phyloP scores from a whole-genome alignment of 345 rosid genomes.

The Cardamine chenopodiifolia region DNA sequence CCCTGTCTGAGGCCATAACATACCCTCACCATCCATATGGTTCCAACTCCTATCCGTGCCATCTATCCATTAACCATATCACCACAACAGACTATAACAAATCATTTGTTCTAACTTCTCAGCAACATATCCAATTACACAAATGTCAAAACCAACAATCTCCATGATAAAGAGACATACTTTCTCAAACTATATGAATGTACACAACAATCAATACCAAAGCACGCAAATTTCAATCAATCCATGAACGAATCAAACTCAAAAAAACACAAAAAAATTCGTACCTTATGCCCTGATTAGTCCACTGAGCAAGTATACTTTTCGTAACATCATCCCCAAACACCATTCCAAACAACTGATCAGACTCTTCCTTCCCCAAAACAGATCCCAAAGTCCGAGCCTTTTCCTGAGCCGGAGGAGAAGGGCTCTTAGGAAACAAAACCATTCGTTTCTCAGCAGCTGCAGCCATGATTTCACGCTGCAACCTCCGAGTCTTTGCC shows the following conservation, averaged over 20 bases:
- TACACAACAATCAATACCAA: background rate
- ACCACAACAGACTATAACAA: background rate
- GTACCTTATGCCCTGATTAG: conserved; percentile 97
- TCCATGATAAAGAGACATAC: background rate
- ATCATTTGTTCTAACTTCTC: background rate
- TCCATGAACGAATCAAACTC: background rate
- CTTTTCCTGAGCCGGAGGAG: conserved; percentile 37
- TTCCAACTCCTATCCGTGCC: background rate
- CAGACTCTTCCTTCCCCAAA: conserved; percentile 55
- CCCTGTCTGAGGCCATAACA: background rate
- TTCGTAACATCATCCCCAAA: conserved; percentile 74
- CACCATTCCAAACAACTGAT: conserved; percentile 69
- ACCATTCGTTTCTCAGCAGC: conserved; percentile 94
- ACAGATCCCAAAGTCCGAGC: conserved; percentile 39
- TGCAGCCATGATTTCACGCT: conserved; percentile 95
- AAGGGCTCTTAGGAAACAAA: conserved; percentile 41
- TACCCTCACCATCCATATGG: background rate
- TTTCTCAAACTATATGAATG: conserved; percentile 6
- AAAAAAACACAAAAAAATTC: background rate
- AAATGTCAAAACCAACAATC: conserved; percentile 1
- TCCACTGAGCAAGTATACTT: conserved; percentile 87
- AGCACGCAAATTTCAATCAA: conserved; percentile 7
- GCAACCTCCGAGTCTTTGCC: conserved; percentile 60
- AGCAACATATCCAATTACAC: background rate
- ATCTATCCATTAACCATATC: background rate